A percentile compares a stretch with the other conserved stretches of the same genome.
Conservation (phyloP, 2,329 filamentous ascomycete genomes). For the Rhynchosporium secalis region DNA sequence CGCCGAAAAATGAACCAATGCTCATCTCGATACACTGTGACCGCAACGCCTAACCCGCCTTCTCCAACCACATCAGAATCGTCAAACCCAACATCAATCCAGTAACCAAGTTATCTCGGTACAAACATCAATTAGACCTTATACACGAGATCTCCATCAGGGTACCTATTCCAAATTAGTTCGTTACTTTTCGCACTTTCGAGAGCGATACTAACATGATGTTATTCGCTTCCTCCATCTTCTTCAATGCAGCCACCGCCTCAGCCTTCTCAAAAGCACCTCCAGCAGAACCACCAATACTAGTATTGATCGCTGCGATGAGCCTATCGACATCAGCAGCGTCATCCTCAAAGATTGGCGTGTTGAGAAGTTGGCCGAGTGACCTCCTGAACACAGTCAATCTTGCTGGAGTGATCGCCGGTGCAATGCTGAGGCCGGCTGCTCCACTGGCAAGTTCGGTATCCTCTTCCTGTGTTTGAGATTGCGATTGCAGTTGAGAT, state of each 20-base stretch:
- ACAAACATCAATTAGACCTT: slow-evolving; percentile 56
- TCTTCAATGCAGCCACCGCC: slow-evolving; percentile 73
- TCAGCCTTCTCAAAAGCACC: slow-evolving; percentile 70
- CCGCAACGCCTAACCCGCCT: slow-evolving; percentile 3
- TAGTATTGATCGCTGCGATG: slow-evolving; percentile 75
- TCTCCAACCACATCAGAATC: slow-evolving; percentile 10
- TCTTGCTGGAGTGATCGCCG: slow-evolving; percentile 52
- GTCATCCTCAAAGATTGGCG: slow-evolving; percentile 83
- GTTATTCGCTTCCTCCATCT: slow-evolving; percentile 80
- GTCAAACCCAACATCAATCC: slow-evolving; percentile 13
- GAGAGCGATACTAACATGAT: slow-evolving; percentile 73
- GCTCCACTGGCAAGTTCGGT: slow-evolving; percentile 33
- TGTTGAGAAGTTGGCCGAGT: slow-evolving; percentile 80
- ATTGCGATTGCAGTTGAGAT: slow-evolving; percentile 37
- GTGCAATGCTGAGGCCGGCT: slow-evolving; percentile 34
- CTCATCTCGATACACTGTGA: slow-evolving; percentile 9
- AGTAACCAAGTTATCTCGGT: background rate
- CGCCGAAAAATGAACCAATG: slow-evolving; percentile 3
- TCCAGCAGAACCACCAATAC: slow-evolving; percentile 54
- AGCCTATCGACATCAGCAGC: slow-evolving; percentile 74
- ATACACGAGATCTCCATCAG: slow-evolving; percentile 66
- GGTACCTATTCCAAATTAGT: slow-evolving; percentile 47
- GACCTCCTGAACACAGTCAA: slow-evolving; percentile 75
- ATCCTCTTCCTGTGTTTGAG: slow-evolving; percentile 37
- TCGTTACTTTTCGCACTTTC: background rate